Evolutionary conservation across 1,284 basidiomycete genomes (phyloP).

Genomic region (Rhodotorula sp.): DNA sequence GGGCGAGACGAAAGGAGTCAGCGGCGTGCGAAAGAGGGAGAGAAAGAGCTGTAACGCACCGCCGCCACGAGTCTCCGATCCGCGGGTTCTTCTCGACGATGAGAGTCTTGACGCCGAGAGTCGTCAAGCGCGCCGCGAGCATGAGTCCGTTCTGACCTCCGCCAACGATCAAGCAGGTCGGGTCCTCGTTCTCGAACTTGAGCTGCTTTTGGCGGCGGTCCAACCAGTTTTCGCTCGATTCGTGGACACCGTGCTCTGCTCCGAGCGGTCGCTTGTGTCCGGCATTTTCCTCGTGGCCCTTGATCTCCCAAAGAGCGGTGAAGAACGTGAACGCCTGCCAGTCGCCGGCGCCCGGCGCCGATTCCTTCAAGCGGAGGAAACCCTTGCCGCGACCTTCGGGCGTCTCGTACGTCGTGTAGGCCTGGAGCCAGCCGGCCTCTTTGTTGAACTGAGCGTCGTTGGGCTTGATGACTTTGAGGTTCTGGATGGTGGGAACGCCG

Average conservation of each 20-base stretch:
- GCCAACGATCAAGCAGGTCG: constrained; percentile 42
- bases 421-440: constrained; percentile 40
- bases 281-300: constrained; percentile 40
- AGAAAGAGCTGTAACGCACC: neutral
- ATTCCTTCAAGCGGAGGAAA: constrained; percentile 40
- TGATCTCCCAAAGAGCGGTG: constrained; percentile 40
- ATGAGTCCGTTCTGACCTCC: constrained; percentile 49
- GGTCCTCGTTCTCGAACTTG: constrained; percentile 42
- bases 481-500: constrained; percentile 38
- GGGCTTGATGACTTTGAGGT: constrained; percentile 27
- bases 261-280: constrained; percentile 39
- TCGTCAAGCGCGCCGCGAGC: constrained; percentile 44
- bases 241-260: constrained; percentile 42
- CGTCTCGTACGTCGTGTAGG: constrained; percentile 42
- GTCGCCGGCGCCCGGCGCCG: constrained; percentile 32
- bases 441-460: constrained; percentile 23
- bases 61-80: constrained; percentile 46
- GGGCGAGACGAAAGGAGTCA: neutral
- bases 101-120: constrained; percentile 45
- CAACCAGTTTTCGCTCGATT: constrained; percentile 41
- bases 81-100: constrained; percentile 46
- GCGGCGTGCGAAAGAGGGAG: neutral
- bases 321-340: constrained; percentile 44
- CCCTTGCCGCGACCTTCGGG: constrained; percentile 38
- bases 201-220: constrained; percentile 29